Evolutionary conservation across 352 stramenopile species (phyloP), one percentile per base, ranked within the genome.

Genomic region (Discostella stelligera): DNA sequence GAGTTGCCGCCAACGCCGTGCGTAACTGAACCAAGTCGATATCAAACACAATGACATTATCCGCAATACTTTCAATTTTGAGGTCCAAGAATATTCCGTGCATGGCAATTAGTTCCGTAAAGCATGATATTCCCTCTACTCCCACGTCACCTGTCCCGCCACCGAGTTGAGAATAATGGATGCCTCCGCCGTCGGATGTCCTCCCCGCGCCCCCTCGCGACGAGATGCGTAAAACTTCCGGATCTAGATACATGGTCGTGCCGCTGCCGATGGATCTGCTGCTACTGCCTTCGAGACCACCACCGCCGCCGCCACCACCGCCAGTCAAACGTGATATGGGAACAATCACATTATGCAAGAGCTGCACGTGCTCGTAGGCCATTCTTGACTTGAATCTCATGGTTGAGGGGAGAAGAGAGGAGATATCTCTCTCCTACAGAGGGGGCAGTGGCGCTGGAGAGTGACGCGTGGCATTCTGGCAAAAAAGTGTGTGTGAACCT

Each of bases 371-470:
- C 37, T 92, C 83, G 23, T 61, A 49, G 18, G 79, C 70, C 27
- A 92, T 70, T 67, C 83, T 87, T 11, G 87, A 87, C 65, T 90
- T 90, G 83, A 92, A 92, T 71, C 85, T 79, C 87, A 92, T 92
- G 32, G 20, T 60, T 25, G 39, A 32, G 27, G 27, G 27, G 5
- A 32, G 27, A 5, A 32, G 27, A 32, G 27, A 32, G 2, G 5
- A 32, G 2, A 5, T 32, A 32, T n/a, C n/a, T n/a, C n/a, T n/a
- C n/a, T n/a, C n/a, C n/a, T n/a, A n/a, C n/a, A n/a, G n/a, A n/a
- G n/a, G n/a, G n/a, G n/a, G n/a, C n/a, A n/a, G n/a, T n/a, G n/a
- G n/a, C n/a, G n/a, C n/a, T n/a, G n/a, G n/a, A n/a, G n/a, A n/a
- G n/a, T n/a, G n/a, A n/a, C n/a, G n/a, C n/a, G n/a, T n/a, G n/a